A percentile compares a stretch with the other conserved stretches of the same genome.
Evolutionary conservation across 345 rosid species (phyloP).

Genomic region (Arabidopsis suecica): DNA sequence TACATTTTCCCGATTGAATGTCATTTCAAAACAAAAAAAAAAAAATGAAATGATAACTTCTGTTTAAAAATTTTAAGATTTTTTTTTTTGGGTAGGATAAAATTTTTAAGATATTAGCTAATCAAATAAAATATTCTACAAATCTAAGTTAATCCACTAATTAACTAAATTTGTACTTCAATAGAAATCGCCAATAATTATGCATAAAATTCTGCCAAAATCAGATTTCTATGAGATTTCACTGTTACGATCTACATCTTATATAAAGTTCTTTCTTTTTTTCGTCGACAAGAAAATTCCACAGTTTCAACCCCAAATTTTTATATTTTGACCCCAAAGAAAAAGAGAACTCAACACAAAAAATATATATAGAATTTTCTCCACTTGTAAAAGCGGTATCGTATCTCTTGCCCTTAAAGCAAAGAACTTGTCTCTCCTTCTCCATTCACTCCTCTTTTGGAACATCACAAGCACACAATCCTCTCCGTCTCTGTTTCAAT

Average conservation of each 20-base stretch:
- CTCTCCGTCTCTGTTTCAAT: conserved; percentile 33
- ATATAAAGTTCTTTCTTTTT: neutral
- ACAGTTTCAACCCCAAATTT: conserved; percentile 12
- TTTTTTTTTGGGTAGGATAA: too few relatives aligned
- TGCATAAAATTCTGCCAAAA: neutral
- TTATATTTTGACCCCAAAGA: neutral
- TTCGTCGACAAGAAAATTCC: neutral
- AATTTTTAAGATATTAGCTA: neutral
- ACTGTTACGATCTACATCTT: neutral
- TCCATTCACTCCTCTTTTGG: conserved; percentile 32
- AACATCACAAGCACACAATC: conserved; percentile 13
- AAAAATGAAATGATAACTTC: too few relatives aligned
- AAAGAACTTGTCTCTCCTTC: conserved; percentile 46
- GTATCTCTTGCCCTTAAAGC: conserved; percentile 52
- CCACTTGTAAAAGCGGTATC: conserved; percentile 39
- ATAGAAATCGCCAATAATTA: conserved; percentile 8
- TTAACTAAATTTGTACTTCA: neutral
- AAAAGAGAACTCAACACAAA: neutral
- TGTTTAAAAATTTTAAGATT: too few relatives aligned
- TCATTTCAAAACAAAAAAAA: too few relatives aligned
- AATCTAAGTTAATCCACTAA: neutral
- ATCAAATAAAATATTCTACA: neutral
- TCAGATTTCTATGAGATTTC: neutral
- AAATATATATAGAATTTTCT: conserved; percentile 15
- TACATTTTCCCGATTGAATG: too few relatives aligned